Conservation (phyloP, 2,329 filamentous ascomycete species). For the Fusarium illudens region DNA sequence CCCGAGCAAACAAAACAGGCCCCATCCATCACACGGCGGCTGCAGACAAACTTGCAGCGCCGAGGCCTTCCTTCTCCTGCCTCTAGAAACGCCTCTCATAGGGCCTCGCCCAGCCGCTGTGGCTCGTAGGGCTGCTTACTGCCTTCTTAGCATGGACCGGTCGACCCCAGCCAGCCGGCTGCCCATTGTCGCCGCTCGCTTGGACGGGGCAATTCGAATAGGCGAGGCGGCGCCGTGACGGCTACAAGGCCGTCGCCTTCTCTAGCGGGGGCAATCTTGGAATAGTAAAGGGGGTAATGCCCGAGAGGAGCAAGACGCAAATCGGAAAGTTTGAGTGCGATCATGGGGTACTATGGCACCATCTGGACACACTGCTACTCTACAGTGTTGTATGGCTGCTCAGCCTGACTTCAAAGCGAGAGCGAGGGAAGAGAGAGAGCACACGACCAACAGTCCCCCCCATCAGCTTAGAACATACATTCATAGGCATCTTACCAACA, state of each 20-base stretch:
- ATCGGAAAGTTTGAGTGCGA: slow-evolving; percentile 22
- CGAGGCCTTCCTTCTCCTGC: neutral
- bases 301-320: neutral
- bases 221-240: slow-evolving; percentile 23
- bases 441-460: neutral
- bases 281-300: neutral
- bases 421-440: neutral
- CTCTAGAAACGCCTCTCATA: neutral
- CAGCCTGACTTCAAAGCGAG: neutral
- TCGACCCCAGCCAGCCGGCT: neutral
- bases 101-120: slow-evolving; percentile 20
- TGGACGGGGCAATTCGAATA: slow-evolving; percentile 28
- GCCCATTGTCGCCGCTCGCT: slow-evolving; percentile 1
- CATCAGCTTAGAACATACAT: neutral
- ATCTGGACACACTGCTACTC: slow-evolving; percentile 13
- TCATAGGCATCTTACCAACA: neutral
- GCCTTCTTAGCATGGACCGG: neutral
- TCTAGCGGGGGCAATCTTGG: slow-evolving; percentile 9
- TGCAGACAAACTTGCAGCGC: neutral
- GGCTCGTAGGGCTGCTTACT: slow-evolving; percentile 36
- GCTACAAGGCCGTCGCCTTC: neutral
- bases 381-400: neutral
- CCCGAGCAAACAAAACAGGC: neutral
- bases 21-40: slow-evolving; percentile 2
- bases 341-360: slow-evolving; percentile 28